Evolutionary conservation across 1,139 yeast species (phyloP), one percentile per base, ranked within the genome.

Genomic region (Yamadazyma triangularis): DNA sequence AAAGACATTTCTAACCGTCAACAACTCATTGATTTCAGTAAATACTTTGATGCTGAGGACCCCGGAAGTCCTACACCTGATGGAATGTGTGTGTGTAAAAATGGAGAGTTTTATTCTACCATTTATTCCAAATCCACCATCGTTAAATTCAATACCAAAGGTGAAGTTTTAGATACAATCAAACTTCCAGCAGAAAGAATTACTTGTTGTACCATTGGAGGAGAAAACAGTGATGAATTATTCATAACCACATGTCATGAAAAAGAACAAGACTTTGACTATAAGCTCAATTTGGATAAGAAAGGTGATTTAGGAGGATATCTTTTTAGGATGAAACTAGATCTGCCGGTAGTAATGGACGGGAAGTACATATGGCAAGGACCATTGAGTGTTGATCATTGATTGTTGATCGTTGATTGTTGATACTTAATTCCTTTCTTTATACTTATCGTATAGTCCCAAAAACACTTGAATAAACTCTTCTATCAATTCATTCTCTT

Each of bases 181-280:
- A 38, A 51, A 8, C 50, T 88, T 29, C 95, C 95, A 1, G 80
- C 82, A 0, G 48, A 68, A 31, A 63, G 79, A 41, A 56, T 79
- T 26, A 77, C 91, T 4, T 84, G 95, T 50, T 79, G 82, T 26
- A 71, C 81, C 1, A 66, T 84, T 42, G 94, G 88, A 5, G 94
- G 95, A 3, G 52, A 51, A 10, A 50, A 73, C 24, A 54, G 62
- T 35, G 73, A 77, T 45, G 81, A 77, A 34, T 45, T 88, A 35
- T 80, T 70, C 45, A 74, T 87, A 28, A 82, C 95, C 9, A 70
- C 82, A 14, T 95, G 83, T 2, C 75, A 75, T 42, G 48, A 61
- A 38, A 55, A 70, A 29, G 58, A 70, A 38, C 61, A 53, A 24
- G 71, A 69, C 29, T 58, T 58, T 19, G 46, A 50, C 4, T 53